Conservation (phyloP, 192 early-diverging fungal genomes). For the Geosiphon pyriformis region DNA sequence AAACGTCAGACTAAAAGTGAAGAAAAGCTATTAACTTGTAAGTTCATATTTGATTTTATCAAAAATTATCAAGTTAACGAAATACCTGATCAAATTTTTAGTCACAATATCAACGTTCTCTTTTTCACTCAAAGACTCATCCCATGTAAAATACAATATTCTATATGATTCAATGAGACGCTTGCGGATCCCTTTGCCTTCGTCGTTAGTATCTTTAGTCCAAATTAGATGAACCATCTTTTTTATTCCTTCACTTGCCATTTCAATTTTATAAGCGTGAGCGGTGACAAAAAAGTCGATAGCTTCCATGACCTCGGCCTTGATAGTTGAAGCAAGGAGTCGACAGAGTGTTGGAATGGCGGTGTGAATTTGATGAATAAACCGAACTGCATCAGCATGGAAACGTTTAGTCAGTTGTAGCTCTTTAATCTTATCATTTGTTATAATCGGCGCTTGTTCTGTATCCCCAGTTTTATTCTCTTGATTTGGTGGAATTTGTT, state of each 20-base stretch:
- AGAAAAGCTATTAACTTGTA: neutral
- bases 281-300: conserved; percentile 93
- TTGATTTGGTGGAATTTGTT: conserved; percentile 26
- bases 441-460: conserved; percentile 26
- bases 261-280: conserved; percentile 79
- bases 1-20: conserved; percentile 66
- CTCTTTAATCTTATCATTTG: conserved; percentile 43
- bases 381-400: conserved; percentile 84
- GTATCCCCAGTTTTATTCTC: conserved; percentile 30
- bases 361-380: conserved; percentile 75
- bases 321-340: conserved; percentile 82
- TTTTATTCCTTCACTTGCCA: conserved; percentile 74
- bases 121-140: conserved; percentile 42
- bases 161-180: conserved; percentile 75
- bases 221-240: conserved; percentile 97
- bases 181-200: conserved; percentile 64
- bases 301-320: conserved; percentile 89
- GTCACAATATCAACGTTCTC: conserved; percentile 64
- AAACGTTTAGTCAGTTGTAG: conserved; percentile 57
- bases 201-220: conserved; percentile 65
- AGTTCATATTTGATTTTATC: neutral
- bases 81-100: conserved; percentile 57
- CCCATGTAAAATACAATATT: conserved; percentile 70
- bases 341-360: conserved; percentile 73
- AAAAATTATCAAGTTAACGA: neutral